These are phyloP conservation scores for Aspergillus egyptiacus DNA, from an alignment of 495 filamentous ascomycete genomes.

Conservation along the genomic window DNA sequence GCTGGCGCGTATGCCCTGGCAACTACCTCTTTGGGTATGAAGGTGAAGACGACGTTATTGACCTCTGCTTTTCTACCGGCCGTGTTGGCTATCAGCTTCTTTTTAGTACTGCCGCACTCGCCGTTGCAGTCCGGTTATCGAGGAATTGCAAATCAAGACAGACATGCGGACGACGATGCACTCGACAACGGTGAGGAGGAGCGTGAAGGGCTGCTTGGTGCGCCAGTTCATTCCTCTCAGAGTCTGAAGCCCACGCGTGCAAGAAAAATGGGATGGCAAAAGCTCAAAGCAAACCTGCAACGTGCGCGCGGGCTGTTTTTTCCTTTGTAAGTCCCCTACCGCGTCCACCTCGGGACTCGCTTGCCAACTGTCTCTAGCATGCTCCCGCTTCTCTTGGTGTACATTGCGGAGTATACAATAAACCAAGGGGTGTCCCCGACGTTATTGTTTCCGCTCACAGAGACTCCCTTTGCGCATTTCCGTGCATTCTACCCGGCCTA, in stretches of 20 bases:
- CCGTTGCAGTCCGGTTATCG: constrained; percentile 44
- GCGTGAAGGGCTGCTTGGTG: constrained; percentile 35
- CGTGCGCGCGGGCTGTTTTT: constrained; percentile 54
- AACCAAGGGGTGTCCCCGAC: constrained; percentile 90
- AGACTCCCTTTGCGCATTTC: constrained; percentile 71
- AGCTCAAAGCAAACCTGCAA: constrained; percentile 44
- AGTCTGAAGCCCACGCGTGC: constrained; percentile 20
- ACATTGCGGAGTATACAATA: constrained; percentile 92
- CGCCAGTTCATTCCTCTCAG: constrained; percentile 19
- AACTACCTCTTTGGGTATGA: constrained; percentile 70
- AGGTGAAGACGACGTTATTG: constrained; percentile 63
- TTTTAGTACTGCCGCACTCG: constrained; percentile 63
- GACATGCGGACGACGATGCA: constrained; percentile 29
- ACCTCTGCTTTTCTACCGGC: constrained; percentile 70
- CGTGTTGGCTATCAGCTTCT: constrained; percentile 83
- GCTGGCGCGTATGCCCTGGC: constrained; percentile 81
- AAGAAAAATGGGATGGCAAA: constrained; percentile 21
- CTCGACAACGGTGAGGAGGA: constrained; percentile 31
- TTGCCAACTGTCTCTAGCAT: constrained; percentile 53
- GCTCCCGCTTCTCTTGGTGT: constrained; percentile 86
- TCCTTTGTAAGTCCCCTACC: constrained; percentile 52
- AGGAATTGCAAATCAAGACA: constrained; percentile 32
- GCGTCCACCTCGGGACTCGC: not conserved
- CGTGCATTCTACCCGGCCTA: constrained; percentile 93
- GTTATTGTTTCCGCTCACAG: constrained; percentile 72